phyloP scores from a whole-genome alignment of 2,329 filamentous ascomycete genomes.

The Diplocarpon mali region DNA sequence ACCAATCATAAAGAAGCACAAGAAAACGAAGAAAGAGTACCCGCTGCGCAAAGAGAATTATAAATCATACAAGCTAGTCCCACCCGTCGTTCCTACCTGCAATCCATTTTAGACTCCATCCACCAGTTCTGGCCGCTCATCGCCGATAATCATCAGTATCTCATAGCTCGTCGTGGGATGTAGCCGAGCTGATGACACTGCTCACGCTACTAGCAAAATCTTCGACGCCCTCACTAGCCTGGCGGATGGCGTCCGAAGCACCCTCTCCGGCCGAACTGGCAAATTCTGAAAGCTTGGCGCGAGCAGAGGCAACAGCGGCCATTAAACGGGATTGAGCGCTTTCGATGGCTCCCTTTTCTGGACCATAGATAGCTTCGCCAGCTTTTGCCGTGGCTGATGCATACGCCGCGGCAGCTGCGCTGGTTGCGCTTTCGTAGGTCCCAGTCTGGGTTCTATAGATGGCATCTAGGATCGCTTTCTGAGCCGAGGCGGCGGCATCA shows the following conservation, averaged over 20 bases:
- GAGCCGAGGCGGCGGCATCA: conserved; percentile 42
- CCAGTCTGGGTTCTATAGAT: conserved; percentile 43
- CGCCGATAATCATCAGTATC: conserved; percentile 3
- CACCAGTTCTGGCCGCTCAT: too few species aligned
- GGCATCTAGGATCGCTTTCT: conserved; percentile 42
- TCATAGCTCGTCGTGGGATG: conserved; percentile 43
- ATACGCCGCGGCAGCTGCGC: conserved; percentile 13
- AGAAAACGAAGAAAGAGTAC: neutral
- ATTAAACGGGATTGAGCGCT: conserved; percentile 23
- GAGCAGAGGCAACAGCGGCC: conserved; percentile 22
- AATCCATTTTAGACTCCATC: neutral
- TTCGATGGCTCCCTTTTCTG: conserved; percentile 22
- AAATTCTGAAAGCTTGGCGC: conserved; percentile 21
- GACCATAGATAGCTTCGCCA: conserved; percentile 20
- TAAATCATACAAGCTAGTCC: conserved; percentile 1
- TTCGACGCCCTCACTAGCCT: conserved; percentile 32
- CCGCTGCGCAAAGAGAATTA: neutral
- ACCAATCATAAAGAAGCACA: neutral
- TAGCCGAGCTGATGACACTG: conserved; percentile 31
- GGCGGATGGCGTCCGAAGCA: conserved; percentile 28
- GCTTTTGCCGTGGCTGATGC: conserved; percentile 14
- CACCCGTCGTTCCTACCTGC: neutral
- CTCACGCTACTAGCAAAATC: conserved; percentile 36
- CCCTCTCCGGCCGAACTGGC: conserved; percentile 22
- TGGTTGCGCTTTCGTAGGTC: conserved; percentile 29